Percentiles rank a stretch among this genome's conserved stretches.
Evolutionary conservation across 2,329 filamentous ascomycete species (phyloP).

Genomic region (Alternaria angustiovoidea): DNA sequence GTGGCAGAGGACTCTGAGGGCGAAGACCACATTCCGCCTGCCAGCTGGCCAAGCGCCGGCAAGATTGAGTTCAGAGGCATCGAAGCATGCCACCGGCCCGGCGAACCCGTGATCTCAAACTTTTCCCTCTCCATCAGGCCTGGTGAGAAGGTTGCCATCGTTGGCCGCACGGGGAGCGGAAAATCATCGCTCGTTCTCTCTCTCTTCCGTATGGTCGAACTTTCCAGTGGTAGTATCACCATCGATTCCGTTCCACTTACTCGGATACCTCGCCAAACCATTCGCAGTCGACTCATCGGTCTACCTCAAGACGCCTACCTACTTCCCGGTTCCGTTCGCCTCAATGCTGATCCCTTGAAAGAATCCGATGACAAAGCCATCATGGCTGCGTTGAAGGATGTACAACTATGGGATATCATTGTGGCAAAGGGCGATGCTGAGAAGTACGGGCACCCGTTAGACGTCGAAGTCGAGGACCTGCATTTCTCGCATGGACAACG

Average conservation of each 20-base stretch:
- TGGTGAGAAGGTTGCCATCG: conserved; percentile 61
- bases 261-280: conserved; percentile 52
- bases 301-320: conserved; percentile 64
- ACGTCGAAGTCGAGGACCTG: conserved; percentile 42
- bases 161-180: conserved; percentile 64
- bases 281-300: conserved; percentile 58
- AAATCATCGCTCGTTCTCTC: conserved; percentile 61
- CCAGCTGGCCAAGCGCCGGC: conserved; percentile 55
- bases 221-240: conserved; percentile 53
- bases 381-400: conserved; percentile 55
- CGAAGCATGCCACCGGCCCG: conserved; percentile 54
- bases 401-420: conserved; percentile 56
- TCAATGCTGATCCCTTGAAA: conserved; percentile 58
- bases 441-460: conserved; percentile 44
- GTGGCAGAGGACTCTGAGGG: conserved; percentile 62
- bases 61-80: conserved; percentile 55
- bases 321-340: conserved; percentile 57
- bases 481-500: conserved; percentile 61
- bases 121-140: conserved; percentile 57
- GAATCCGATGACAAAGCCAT: conserved; percentile 52
- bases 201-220: conserved; percentile 60
- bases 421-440: conserved; percentile 41
- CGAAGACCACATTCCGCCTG: conserved; percentile 52
- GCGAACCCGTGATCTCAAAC: conserved; percentile 54
- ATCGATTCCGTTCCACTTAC: conserved; percentile 60